These are phyloP conservation scores for Adansonia grandidieri DNA, from an alignment of 441 rosid species.

Conservation along the genomic window DNA sequence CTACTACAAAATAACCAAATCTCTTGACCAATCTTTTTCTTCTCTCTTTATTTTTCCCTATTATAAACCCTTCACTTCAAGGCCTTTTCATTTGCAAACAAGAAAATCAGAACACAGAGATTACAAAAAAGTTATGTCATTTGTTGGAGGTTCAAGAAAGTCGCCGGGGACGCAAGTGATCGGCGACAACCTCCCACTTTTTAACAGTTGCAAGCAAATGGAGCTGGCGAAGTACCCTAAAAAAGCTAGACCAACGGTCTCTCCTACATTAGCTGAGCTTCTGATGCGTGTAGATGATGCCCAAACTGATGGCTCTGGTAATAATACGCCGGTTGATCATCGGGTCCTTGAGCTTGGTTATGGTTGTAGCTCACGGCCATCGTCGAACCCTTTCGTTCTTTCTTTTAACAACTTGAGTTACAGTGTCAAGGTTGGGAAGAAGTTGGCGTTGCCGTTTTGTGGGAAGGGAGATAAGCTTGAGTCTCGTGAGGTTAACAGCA, in stretches of 20 bases:
- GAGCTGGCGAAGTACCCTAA: slow-evolving; percentile 48
- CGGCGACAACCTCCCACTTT: slow-evolving; percentile 43
- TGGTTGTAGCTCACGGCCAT: slow-evolving; percentile 36
- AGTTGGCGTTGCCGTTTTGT: slow-evolving; percentile 36
- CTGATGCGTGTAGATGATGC: slow-evolving; percentile 61
- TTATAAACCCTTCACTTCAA: slow-evolving; percentile 45
- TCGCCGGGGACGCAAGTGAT: slow-evolving; percentile 35
- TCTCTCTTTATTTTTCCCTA: neutral
- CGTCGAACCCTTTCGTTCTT: slow-evolving; percentile 60
- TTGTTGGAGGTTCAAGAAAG: slow-evolving; percentile 33
- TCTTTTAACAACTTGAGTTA: slow-evolving; percentile 59
- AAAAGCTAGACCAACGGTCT: slow-evolving; percentile 35
- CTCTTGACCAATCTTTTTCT: slow-evolving; percentile 31
- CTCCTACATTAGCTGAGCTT: slow-evolving; percentile 66
- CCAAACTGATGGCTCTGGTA: slow-evolving; percentile 34
- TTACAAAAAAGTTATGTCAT: slow-evolving; percentile 37
- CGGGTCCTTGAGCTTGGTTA: slow-evolving; percentile 44
- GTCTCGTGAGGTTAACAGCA: slow-evolving; percentile 28
- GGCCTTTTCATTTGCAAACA: slow-evolving; percentile 31
- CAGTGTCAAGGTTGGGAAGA: slow-evolving; percentile 49
- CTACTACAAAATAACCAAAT: slow-evolving; percentile 55
- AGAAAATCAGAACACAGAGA: slow-evolving; percentile 19
- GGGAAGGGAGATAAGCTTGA: slow-evolving; percentile 31
- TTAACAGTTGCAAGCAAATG: slow-evolving; percentile 32
- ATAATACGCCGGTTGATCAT: slow-evolving; percentile 35